phyloP scores from a whole-genome alignment of 257 asterid species.

The Prunella vulgaris region DNA sequence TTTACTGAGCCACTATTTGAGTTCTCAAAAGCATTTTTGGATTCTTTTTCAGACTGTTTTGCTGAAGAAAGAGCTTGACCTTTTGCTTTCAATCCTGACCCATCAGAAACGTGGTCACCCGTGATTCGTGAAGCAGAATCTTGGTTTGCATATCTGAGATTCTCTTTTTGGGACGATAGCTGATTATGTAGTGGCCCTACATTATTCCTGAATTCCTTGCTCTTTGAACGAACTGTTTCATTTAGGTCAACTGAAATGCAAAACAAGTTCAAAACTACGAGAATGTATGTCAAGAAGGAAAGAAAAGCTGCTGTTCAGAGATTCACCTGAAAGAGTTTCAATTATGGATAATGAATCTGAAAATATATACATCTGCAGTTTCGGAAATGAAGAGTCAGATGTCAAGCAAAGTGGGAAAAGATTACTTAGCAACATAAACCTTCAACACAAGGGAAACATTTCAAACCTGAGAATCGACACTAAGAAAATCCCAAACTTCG shows the following conservation, averaged over 20 bases:
- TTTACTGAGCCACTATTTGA: constrained; percentile 48
- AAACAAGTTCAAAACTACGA: constrained; percentile 20
- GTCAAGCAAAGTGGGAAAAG: constrained; percentile 18
- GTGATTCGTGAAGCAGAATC: constrained; percentile 39
- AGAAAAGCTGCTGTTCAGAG: constrained; percentile 15
- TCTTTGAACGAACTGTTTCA: constrained; percentile 38
- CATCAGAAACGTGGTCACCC: constrained; percentile 38
- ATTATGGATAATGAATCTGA: constrained; percentile 78
- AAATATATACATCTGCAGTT: constrained; percentile 81
- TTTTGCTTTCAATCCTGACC: constrained; percentile 39
- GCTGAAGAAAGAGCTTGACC: constrained; percentile 42
- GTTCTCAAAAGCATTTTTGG: constrained; percentile 37
- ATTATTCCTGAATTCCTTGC: constrained; percentile 38
- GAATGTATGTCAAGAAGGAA: constrained; percentile 7
- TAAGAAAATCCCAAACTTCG: constrained; percentile 98
- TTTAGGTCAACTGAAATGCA: constrained; percentile 46
- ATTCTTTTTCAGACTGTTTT: constrained; percentile 42
- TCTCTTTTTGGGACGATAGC: constrained; percentile 35
- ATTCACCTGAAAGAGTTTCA: constrained; percentile 79
- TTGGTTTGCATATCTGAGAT: constrained; percentile 34
- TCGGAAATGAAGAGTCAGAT: constrained; percentile 13
- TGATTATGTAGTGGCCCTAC: constrained; percentile 32
- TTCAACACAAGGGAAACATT: constrained; percentile 20
- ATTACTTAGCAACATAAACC: constrained; percentile 7
- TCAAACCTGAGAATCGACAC: constrained; percentile 96